A percentile compares a stretch with the other conserved stretches of the same genome.
Conservation (phyloP, 1,284 basidiomycete species). For the Athelia psychrophila region DNA sequence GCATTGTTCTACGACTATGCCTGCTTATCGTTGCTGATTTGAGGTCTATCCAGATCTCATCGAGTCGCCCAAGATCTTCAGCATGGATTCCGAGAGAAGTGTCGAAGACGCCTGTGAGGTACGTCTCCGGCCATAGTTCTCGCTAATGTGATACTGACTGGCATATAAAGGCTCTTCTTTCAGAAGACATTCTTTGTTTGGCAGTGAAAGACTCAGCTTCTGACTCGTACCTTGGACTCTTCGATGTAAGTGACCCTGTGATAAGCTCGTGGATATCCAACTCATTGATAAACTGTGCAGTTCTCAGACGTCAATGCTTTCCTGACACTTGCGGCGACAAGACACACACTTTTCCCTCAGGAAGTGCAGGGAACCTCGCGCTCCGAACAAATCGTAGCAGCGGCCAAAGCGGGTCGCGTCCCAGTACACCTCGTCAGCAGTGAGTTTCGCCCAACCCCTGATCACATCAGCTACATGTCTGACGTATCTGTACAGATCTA, state of each 20-base stretch:
- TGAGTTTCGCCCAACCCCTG: conserved; percentile 36
- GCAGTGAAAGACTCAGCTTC: conserved; percentile 46
- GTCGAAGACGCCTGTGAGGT: conserved; percentile 83
- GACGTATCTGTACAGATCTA: conserved; percentile 45
- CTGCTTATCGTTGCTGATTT: neutral
- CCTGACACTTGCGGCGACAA: conserved; percentile 72
- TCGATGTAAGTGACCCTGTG: conserved; percentile 55
- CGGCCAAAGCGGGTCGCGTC: conserved; percentile 68
- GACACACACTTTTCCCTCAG: conserved; percentile 60
- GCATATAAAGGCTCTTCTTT: conserved; percentile 47
- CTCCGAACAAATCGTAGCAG: conserved; percentile 63
- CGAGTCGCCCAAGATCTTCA: conserved; percentile 53
- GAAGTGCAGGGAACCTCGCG: conserved; percentile 56
- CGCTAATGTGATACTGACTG: neutral
- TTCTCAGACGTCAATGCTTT: conserved; percentile 83
- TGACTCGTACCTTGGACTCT: conserved; percentile 54
- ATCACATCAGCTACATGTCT: neutral
- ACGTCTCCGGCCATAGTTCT: conserved; percentile 17
- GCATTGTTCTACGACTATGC: conserved; percentile 1
- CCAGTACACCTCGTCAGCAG: conserved; percentile 74
- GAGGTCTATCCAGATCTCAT: conserved; percentile 51
- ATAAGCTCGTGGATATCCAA: neutral
- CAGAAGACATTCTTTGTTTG: conserved; percentile 59
- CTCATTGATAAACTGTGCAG: conserved; percentile 31
- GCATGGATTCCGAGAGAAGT: conserved; percentile 60